Conservation (phyloP, 805 yeast genomes). For the Candida ipomoeae region DNA sequence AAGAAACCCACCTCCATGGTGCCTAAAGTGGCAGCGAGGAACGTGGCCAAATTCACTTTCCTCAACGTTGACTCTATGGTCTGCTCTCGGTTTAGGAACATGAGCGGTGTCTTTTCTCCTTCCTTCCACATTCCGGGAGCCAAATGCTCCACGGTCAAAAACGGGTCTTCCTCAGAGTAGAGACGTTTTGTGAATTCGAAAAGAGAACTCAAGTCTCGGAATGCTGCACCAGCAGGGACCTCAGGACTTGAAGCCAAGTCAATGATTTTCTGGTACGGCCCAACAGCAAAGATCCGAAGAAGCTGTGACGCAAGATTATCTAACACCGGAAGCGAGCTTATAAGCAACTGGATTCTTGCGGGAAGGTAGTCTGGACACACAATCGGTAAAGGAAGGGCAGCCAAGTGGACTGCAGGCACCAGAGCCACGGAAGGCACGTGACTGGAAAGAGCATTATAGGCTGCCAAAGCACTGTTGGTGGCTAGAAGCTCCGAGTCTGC, state of each 20-base stretch:
- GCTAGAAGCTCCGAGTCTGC: constrained; percentile 41
- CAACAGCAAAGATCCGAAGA: constrained; percentile 63
- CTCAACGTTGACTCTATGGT: constrained; percentile 63
- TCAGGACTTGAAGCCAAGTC: constrained; percentile 63
- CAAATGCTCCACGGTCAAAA: constrained; percentile 62
- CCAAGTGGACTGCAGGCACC: constrained; percentile 46
- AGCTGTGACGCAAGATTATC: constrained; percentile 83
- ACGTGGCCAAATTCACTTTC: constrained; percentile 84
- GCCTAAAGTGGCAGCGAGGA: constrained; percentile 81
- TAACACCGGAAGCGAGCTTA: constrained; percentile 68
- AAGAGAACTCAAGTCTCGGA: constrained; percentile 63
- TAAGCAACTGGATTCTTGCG: constrained; percentile 57
- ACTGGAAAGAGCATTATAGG: constrained; percentile 38
- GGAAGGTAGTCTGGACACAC: constrained; percentile 55
- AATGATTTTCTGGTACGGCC: constrained; percentile 72
- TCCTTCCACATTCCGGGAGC: constrained; percentile 70
- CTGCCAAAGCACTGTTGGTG: constrained; percentile 38
- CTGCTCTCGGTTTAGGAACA: constrained; percentile 59
- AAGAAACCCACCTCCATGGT: constrained; percentile 83
- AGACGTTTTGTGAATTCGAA: constrained; percentile 74
- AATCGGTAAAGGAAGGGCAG: constrained; percentile 56
- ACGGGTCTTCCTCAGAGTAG: constrained; percentile 68
- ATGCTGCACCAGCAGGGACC: constrained; percentile 62
- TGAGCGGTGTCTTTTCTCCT: constrained; percentile 53
- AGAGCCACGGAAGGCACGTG: constrained; percentile 35